Percentiles rank a stretch among this genome's conserved stretches.
These are phyloP conservation scores for Xylaria scruposa DNA, from an alignment of 495 filamentous ascomycete species.

Conservation along the genomic window DNA sequence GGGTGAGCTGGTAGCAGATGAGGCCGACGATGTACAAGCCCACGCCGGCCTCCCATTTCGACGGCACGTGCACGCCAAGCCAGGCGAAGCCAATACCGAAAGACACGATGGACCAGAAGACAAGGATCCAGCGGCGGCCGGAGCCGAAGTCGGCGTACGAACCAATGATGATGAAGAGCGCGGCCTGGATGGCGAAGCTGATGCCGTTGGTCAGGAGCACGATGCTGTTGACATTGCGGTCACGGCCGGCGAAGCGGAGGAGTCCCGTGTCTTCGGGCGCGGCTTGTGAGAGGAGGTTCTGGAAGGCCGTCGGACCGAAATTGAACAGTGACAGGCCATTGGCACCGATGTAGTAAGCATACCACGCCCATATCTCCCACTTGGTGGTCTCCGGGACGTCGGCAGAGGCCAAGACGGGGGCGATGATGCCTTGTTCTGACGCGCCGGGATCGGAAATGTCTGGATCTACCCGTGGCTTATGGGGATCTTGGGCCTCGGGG, in stretches of 20 bases:
- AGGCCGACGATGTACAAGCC: slow-evolving; percentile 68
- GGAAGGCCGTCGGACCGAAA: slow-evolving; percentile 70
- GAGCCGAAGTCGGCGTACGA: slow-evolving; percentile 68
- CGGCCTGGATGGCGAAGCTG: slow-evolving; percentile 67
- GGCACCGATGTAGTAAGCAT: slow-evolving; percentile 72
- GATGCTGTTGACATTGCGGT: slow-evolving; percentile 65
- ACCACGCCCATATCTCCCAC: slow-evolving; percentile 70
- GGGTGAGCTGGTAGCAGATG: slow-evolving; percentile 69
- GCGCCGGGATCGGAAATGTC: slow-evolving; percentile 1
- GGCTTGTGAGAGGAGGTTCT: slow-evolving; percentile 66
- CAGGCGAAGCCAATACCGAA: slow-evolving; percentile 69
- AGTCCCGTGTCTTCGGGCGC: slow-evolving; percentile 53
- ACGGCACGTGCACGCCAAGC: slow-evolving; percentile 63
- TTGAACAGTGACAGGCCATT: slow-evolving; percentile 73
- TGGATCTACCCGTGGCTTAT: slow-evolving; percentile 6
- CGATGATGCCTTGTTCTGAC: slow-evolving; percentile 33
- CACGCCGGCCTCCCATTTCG: slow-evolving; percentile 62
- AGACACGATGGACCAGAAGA: slow-evolving; percentile 62
- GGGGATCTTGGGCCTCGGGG: slow-evolving; percentile 16
- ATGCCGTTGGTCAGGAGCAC: slow-evolving; percentile 68
- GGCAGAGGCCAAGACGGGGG: slow-evolving; percentile 59
- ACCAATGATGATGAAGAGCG: slow-evolving; percentile 65
- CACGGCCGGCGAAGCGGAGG: slow-evolving; percentile 57
- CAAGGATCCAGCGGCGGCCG: slow-evolving; percentile 67
- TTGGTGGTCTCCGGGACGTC: slow-evolving; percentile 54